Conservation (phyloP, 305 asterid genomes). For the Coffea humblotiana region DNA sequence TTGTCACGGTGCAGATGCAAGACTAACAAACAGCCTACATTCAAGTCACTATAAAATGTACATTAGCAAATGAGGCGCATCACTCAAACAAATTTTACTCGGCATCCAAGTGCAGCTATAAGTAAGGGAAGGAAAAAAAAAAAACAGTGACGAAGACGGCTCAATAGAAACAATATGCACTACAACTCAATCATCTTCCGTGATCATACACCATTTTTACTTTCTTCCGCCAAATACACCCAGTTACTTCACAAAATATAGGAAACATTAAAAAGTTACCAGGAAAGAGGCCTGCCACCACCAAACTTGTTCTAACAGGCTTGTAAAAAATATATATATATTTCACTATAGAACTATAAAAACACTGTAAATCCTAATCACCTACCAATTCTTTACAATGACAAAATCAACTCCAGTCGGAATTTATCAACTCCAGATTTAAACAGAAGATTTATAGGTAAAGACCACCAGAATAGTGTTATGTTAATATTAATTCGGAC, state of each 20-base stretch:
- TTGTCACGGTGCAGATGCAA: neutral
- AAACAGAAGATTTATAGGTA: neutral
- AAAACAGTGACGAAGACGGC: no score
- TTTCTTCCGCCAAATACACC: neutral
- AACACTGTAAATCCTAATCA: conserved; percentile 24
- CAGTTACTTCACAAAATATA: neutral
- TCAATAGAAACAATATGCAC: neutral
- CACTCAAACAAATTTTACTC: neutral
- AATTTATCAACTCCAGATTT: conserved; percentile 12
- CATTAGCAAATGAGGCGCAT: neutral
- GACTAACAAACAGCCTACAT: neutral
- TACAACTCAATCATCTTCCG: neutral
- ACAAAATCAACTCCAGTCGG: conserved; percentile 26
- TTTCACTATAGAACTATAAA: conserved; percentile 8
- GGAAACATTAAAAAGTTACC: neutral
- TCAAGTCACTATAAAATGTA: neutral
- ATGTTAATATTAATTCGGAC: neutral
- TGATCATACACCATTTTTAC: neutral
- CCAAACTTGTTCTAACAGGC: conserved; percentile 1
- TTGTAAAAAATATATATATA: neutral
- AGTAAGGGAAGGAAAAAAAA: no score
- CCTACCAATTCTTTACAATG: conserved; percentile 44
- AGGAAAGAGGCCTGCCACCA: neutral
- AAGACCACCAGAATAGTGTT: neutral
- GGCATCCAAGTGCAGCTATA: neutral